Base-by-base conservation (phyloP, 345 rosid species). In the Triadica sebifera region DNA sequence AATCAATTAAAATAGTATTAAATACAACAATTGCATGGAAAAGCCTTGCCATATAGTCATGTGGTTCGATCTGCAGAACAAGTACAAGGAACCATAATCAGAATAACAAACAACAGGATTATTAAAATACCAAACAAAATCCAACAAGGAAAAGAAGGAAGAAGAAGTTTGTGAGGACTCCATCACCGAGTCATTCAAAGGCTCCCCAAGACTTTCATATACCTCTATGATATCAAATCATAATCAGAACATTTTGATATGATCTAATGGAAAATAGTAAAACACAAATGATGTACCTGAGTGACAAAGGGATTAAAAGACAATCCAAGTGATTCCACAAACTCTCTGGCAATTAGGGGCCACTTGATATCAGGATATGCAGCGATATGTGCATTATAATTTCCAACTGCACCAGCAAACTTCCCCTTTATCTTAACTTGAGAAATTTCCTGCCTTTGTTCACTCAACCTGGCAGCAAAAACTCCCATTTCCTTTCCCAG, bases 371-470 rank as follows among this genome's bases (percentile, higher is more conserved):
- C 62, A 20, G 97, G 89, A 89, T 95, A 93, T 24, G 98, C 98
- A 65, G 86, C 83, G 34, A 95, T 74, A 78, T 93, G 99, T n/a
- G 97, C 96, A 76, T 93, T 96, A 83, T 90, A 93, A 73, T 93
- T 95, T 59, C 99, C 99, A 79, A 93, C 94, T 64, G 98, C 96
- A 81, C 99, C 99, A 50, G 96, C 96, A 86, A 91, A 91, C 81
- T 95, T 95, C 63, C 98, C 99, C 82, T 87, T 89, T 37, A 96
- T 82, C 83, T 88, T 84, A 60, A 86, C 93, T 77, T 86, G 87
- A 61, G 92, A 82, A 81, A 93, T 86, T 74, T 85, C 86, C 74
- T 81, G 82, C 84, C 86, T 86, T 88, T 88, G 96, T 84, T 87
- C 85, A 60, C 93, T 87, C 83, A 96, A 84, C 82, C 98, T 86